phyloP scores from a whole-genome alignment of 352 stramenopile species.

The Blastocystis sp. region DNA sequence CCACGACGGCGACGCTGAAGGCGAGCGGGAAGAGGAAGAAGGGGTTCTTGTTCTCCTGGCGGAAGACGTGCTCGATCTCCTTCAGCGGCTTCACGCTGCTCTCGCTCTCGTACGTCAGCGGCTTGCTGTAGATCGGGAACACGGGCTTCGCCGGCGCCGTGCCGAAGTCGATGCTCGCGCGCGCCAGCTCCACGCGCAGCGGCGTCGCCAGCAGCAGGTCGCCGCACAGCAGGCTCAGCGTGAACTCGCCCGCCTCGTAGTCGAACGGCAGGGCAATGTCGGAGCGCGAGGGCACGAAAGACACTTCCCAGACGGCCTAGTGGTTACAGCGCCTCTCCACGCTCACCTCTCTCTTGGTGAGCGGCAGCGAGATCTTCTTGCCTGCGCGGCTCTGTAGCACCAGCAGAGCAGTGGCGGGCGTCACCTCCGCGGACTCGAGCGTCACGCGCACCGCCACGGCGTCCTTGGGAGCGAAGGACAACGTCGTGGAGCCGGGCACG shows the following conservation, averaged over 20 bases:
- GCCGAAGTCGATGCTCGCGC: constrained; percentile 27
- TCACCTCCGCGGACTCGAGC: neutral
- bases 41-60: constrained; percentile 55
- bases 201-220: neutral
- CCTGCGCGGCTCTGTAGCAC: neutral
- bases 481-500: neutral
- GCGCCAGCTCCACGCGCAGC: neutral
- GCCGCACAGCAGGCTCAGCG: constrained; percentile 15
- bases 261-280: constrained; percentile 27
- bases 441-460: constrained; percentile 8
- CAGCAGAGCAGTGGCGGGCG: neutral
- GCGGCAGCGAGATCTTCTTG: constrained; percentile 17
- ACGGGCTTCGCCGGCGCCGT: neutral
- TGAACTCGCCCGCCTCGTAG: constrained; percentile 7
- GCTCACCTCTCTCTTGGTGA: neutral
- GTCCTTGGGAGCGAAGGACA: neutral
- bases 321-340: neutral
- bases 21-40: constrained; percentile 44
- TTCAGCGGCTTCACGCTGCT: constrained; percentile 51
- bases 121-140: constrained; percentile 64
- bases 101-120: constrained; percentile 65
- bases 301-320: neutral
- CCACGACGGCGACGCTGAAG: constrained; percentile 14
- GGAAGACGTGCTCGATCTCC: constrained; percentile 64
- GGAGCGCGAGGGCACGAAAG: constrained; percentile 1